Conservation (phyloP, 1,284 basidiomycete species). For the Ceratobasidium sp. region DNA sequence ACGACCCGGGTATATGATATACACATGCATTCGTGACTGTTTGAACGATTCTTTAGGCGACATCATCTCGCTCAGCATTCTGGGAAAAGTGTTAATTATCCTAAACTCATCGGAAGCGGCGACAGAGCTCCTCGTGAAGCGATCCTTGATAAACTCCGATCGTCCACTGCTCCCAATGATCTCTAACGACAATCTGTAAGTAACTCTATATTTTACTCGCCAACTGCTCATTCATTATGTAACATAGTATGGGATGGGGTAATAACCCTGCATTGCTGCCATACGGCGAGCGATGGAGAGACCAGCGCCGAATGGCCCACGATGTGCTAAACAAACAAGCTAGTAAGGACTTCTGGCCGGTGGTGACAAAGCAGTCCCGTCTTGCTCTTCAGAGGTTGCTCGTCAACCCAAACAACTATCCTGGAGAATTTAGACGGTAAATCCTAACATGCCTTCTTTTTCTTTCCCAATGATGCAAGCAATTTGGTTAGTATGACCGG, state of each 20-base stretch:
- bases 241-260: conserved; percentile 15
- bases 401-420: conserved; percentile 9
- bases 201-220: too few relatives aligned
- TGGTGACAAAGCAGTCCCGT: conserved; percentile 17
- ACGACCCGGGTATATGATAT: not conserved
- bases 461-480: not conserved
- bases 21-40: too few relatives aligned
- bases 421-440: conserved; percentile 18
- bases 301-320: conserved; percentile 34
- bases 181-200: conserved; percentile 16
- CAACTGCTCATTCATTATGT: not conserved
- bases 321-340: conserved; percentile 12
- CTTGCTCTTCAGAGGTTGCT: not conserved
- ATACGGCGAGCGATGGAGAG: conserved; percentile 34
- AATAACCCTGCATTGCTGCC: conserved; percentile 12
- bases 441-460: too few relatives aligned
- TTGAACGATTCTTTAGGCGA: conserved; percentile 38
- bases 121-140: conserved; percentile 45
- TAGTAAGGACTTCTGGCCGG: conserved; percentile 26
- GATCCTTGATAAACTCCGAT: conserved; percentile 44
- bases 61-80: conserved; percentile 43
- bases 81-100: conserved; percentile 44
- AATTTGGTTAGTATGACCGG: not conserved
- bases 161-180: conserved; percentile 44
- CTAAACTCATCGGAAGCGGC: conserved; percentile 47